A percentile compares a stretch with the other conserved stretches of the same genome.
Conservation (phyloP, 2,329 filamentous ascomycete genomes). For the Fusarium metavorans region DNA sequence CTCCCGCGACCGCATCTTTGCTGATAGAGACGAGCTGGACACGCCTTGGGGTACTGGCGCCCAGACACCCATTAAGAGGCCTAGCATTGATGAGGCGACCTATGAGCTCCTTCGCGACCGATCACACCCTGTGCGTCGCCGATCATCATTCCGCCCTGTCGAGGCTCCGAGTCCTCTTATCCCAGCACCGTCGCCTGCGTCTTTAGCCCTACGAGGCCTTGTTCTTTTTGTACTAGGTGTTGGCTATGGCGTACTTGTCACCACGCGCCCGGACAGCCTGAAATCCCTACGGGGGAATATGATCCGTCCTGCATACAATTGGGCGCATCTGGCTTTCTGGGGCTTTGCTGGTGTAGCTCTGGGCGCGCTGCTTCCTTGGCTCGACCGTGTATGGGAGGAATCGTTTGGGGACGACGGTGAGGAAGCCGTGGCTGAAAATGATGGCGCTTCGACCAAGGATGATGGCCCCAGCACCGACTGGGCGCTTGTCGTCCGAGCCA, state of each 20-base stretch:
- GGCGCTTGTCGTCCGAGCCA: slow-evolving; percentile 71
- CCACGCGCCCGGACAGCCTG: slow-evolving; percentile 69
- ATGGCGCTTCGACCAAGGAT: slow-evolving; percentile 42
- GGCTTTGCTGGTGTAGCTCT: slow-evolving; percentile 81
- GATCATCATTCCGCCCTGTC: slow-evolving; percentile 50
- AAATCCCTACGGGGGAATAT: slow-evolving; percentile 67
- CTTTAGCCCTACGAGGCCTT: slow-evolving; percentile 67
- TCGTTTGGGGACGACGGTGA: slow-evolving; percentile 55
- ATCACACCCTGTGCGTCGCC: slow-evolving; percentile 49
- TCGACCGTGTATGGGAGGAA: slow-evolving; percentile 81
- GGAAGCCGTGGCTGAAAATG: slow-evolving; percentile 46
- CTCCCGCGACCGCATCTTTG: slow-evolving; percentile 58
- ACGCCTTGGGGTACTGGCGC: slow-evolving; percentile 86
- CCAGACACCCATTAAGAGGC: slow-evolving; percentile 70
- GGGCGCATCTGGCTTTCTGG: slow-evolving; percentile 84
- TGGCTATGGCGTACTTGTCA: slow-evolving; percentile 84
- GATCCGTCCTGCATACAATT: slow-evolving; percentile 60
- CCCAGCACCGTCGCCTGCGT: slow-evolving; percentile 53
- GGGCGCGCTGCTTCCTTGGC: slow-evolving; percentile 84
- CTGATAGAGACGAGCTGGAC: slow-evolving; percentile 64
- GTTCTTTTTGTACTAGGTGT: slow-evolving; percentile 84
- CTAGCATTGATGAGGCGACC: slow-evolving; percentile 58
- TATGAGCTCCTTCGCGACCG: slow-evolving; percentile 59
- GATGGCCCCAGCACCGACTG: slow-evolving; percentile 72
- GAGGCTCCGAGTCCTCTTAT: slow-evolving; percentile 43